Evolutionary conservation across 2,329 filamentous ascomycete species (phyloP), one percentile per base, ranked within the genome.

Genomic region (Hypoxylon sp.): DNA sequence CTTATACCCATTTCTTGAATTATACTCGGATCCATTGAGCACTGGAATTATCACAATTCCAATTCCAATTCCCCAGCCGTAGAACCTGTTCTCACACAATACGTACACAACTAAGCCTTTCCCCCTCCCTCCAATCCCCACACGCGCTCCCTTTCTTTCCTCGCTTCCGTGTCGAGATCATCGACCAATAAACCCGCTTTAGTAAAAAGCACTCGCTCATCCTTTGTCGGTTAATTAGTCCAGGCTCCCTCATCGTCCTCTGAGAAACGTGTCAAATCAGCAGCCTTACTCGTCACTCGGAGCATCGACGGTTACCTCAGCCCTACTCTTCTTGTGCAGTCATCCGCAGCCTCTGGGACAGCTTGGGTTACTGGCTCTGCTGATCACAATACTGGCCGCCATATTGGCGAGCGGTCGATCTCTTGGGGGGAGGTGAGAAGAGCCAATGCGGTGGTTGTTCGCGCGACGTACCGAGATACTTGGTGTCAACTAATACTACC

Each of bases 401-500:
- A 53, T 68, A 32, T 55, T 54, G 54, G 58, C 64, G 51, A 67
- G 50, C 48, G 54, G 54, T 19, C 56, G 63, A 67, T 69, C 62
- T 59, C 56, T 62, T 59, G 54, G 67, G 37, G 65, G 60, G 56
- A 50, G 56, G 64, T 53, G 49, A 63, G 64, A 52, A 64, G 62
- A 48, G 60, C 66, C 58, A 67, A 70, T 70, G 65, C 55, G 56
- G 68, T 69, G 65, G 59, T 62, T 64, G 52, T 57, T 53, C 63
- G 53, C 67, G 64, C 60, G 64, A 72, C 71, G 67, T 75, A 73
- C 72, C 73, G 73, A 71, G 64, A 67, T 65, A 67, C 57, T 62
- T 64, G 59, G 60, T 67, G 67, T 69, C 72, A 58, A 69, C 58
- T 72, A 59, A 74, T 73, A 68, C 72, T 67, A 69, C 66, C 62